A percentile compares a stretch with the other conserved stretches of the same genome.
Evolutionary conservation across 2,329 filamentous ascomycete species (phyloP).

Genomic region (Orbilia blumenaviensis): DNA sequence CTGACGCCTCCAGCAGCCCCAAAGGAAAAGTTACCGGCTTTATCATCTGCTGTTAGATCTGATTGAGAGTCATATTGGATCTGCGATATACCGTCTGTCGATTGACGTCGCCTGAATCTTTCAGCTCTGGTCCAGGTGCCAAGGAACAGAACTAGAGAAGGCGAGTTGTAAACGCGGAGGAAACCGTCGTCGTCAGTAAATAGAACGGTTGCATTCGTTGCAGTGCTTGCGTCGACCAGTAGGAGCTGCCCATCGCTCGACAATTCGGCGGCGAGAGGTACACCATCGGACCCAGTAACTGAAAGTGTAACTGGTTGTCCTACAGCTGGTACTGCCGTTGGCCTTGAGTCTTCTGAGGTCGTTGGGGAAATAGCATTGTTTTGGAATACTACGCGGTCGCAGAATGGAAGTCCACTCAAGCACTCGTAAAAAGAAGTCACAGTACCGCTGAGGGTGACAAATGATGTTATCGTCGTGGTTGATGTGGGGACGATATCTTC

Average conservation of each 20-base stretch:
- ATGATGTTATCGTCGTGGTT: conserved; percentile 1
- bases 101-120: background rate
- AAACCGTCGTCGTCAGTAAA: background rate
- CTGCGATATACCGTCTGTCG: background rate
- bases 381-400: background rate
- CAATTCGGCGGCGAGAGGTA: background rate
- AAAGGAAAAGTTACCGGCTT: background rate
- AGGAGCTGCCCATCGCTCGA: background rate
- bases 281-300: conserved; percentile 1
- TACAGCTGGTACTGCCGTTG: background rate
- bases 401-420: background rate
- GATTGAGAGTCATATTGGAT: background rate
- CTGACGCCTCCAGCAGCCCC: background rate
- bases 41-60: background rate
- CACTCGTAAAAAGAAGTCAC: conserved; percentile 1
- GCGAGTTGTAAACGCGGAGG: background rate
- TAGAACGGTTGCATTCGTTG: background rate
- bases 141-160: background rate
- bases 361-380: background rate
- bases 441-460: background rate
- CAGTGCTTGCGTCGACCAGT: background rate
- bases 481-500: no score
- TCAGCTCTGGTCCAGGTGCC: background rate
- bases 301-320: conserved; percentile 2
- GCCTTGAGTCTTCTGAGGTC: background rate